A percentile compares a stretch with the other conserved stretches of the same genome.
phyloP scores from a whole-genome alignment of 371 early-diverging fungal genomes.

The Zychaea mexicana region DNA sequence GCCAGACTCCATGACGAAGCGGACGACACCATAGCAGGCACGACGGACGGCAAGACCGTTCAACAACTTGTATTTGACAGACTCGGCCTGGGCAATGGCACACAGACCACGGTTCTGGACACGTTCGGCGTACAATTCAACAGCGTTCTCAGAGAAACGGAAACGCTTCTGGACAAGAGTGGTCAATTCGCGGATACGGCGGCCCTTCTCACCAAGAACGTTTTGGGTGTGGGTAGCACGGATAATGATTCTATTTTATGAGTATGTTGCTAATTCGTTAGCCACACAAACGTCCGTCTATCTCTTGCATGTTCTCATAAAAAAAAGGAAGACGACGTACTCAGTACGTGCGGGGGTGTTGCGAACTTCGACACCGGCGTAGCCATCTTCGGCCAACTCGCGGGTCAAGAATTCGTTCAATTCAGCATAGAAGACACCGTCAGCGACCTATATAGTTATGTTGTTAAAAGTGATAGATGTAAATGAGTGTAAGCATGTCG shows the following conservation, averaged over 20 bases:
- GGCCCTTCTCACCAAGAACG: slow-evolving; percentile 98
- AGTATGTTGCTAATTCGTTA: slow-evolving; percentile 5
- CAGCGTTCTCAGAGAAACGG: slow-evolving; percentile 96
- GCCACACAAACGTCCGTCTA: no score
- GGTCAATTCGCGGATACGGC: slow-evolving; percentile 98
- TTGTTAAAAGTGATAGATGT: no score
- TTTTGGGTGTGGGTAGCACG: slow-evolving; percentile 98
- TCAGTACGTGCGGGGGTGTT: slow-evolving; percentile 98
- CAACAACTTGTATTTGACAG: slow-evolving; percentile 97
- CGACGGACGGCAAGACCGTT: slow-evolving; percentile 98
- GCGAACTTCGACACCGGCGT: slow-evolving; percentile 98
- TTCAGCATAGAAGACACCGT: slow-evolving; percentile 99
- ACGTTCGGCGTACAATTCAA: slow-evolving; percentile 99
- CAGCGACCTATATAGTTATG: slow-evolving; percentile 96
- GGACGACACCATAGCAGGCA: slow-evolving; percentile 98
- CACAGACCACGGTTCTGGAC: slow-evolving; percentile 98
- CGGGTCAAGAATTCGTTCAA: slow-evolving; percentile 99
- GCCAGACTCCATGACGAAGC: slow-evolving; percentile 99
- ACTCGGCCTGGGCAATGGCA: slow-evolving; percentile 99
- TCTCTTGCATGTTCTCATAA: no score
- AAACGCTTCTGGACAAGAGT: slow-evolving; percentile 98
- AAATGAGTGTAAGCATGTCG: background rate
- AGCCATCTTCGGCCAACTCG: slow-evolving; percentile 89
- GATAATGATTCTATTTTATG: slow-evolving; percentile 86
- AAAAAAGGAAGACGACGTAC: slow-evolving; percentile 26